Conservation (phyloP, 345 rosid species). For the Euphorbia tirucalli region DNA sequence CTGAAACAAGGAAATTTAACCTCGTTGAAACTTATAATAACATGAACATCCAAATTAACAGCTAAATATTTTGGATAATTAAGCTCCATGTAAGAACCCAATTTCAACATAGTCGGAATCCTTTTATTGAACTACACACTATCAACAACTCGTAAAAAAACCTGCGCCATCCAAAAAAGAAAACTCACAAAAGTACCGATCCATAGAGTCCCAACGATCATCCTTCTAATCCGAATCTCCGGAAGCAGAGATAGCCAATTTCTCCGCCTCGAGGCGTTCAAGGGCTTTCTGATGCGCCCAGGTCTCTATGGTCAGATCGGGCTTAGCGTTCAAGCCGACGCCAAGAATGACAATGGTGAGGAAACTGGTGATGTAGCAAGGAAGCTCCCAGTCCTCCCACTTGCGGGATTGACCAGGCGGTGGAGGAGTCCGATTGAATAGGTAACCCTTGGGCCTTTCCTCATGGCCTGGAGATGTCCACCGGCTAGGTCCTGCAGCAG, state of each 20-base stretch:
- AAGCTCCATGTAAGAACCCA: slow-evolving; percentile 10
- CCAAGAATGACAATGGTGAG: slow-evolving; percentile 92
- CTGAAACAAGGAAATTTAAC: slow-evolving; percentile 1
- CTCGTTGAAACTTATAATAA: slow-evolving; percentile 9
- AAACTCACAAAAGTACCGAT: not conserved
- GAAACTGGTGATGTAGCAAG: slow-evolving; percentile 97
- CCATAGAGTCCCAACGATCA: not conserved
- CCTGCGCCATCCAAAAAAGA: not conserved
- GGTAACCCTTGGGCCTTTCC: slow-evolving; percentile 87
- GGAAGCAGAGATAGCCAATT: slow-evolving; percentile 22
- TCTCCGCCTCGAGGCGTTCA: slow-evolving; percentile 77
- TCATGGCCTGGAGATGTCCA: slow-evolving; percentile 89
- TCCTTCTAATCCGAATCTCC: slow-evolving; percentile 20
- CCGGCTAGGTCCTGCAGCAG: slow-evolving; percentile 61
- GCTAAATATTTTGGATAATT: not conserved
- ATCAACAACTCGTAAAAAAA: not conserved
- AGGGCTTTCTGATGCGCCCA: slow-evolving; percentile 99
- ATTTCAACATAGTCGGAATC: slow-evolving; percentile 8
- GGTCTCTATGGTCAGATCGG: slow-evolving; percentile 97
- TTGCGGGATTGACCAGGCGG: slow-evolving; percentile 82
- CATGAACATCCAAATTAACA: slow-evolving; percentile 2
- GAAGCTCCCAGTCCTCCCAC: slow-evolving; percentile 99
- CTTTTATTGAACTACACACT: slow-evolving; percentile 12
- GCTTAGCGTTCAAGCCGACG: slow-evolving; percentile 95
- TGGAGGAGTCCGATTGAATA: slow-evolving; percentile 70